Base-by-base conservation (phyloP, 2,329 filamentous ascomycete genomes). In the Aspergillus pseudonomiae region DNA sequence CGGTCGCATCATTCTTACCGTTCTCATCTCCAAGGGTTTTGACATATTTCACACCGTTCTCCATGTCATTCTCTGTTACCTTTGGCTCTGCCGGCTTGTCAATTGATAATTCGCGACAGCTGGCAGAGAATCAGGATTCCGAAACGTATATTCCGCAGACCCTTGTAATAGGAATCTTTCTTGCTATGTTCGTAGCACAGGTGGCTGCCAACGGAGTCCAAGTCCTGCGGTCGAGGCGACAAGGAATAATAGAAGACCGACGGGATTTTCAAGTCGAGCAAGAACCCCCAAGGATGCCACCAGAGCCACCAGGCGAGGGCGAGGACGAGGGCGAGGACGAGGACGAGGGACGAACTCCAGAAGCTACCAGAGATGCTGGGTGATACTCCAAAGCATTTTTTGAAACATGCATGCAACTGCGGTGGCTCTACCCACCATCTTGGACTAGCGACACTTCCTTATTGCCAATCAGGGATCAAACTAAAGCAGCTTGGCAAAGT, bases 1-100 rank as follows among this genome's bases (percentile, higher is more conserved):
- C 71, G 7, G 60, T 73, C 21, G 57, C 70, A 24, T 57, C 70
- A 10, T 55, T 68, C 19, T 63, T 71, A 14, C 64, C 65, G 1
- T 68, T 70, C 21, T 64, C 73, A 19, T 69, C 71, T 7, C 66
- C 70, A 26, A 70, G 69, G 50, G 52, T 75, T n/a, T 66, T 75
- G 39, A 74, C 76, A 3, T 73, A 76, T 28, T 69, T 75, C 43
- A 72, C 77, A 48, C 72, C 73, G 39, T 73, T 80, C 55, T 68
- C 73, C 57, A 73, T 80, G 70, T 78, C 75, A 0, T 69, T 78
- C 24, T 75, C 74, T 0, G 67, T 77, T n/a, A 75, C 75, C 10
- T 73, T 76, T 24, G 73, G 75, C 48, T 61, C 70, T 24, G 59
- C 67, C 9, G 61, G 59, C 6, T 55, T 67, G 0, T 50, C 63